A percentile compares a stretch with the other conserved stretches of the same genome.
These are phyloP conservation scores for Bretschneidera sinensis DNA, from an alignment of 345 rosid genomes.

Conservation along the genomic window DNA sequence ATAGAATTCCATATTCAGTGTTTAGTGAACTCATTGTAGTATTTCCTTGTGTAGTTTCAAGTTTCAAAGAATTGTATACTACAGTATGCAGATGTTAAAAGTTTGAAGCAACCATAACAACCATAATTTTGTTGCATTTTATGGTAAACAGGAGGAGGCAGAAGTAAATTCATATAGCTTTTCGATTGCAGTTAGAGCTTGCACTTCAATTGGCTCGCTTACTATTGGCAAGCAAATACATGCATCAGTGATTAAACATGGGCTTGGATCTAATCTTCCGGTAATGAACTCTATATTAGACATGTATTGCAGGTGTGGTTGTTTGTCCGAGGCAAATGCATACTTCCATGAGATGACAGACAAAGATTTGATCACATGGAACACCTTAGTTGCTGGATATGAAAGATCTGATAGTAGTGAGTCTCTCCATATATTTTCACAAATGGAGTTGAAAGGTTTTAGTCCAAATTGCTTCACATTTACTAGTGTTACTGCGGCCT, in stretches of 20 bases:
- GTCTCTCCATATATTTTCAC: slow-evolving; percentile 52
- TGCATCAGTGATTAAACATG: slow-evolving; percentile 45
- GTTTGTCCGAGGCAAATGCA: slow-evolving; percentile 51
- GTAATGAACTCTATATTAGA: slow-evolving; percentile 82
- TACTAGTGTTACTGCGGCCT: slow-evolving; percentile 68
- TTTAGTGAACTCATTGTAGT: not conserved
- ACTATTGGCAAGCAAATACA: slow-evolving; percentile 68
- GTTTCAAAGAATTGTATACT: not conserved
- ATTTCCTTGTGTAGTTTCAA: not conserved
- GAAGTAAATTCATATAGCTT: slow-evolving; percentile 59
- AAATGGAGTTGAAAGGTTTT: slow-evolving; percentile 59
- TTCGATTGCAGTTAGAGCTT: slow-evolving; percentile 84
- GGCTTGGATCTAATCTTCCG: slow-evolving; percentile 64
- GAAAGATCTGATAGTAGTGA: slow-evolving; percentile 52
- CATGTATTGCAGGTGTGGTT: slow-evolving; percentile 81
- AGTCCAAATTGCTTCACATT: slow-evolving; percentile 75
- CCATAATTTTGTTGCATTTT: slow-evolving; percentile 10
- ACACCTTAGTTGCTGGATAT: slow-evolving; percentile 71
- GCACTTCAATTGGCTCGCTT: slow-evolving; percentile 54
- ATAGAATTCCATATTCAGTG: not conserved
- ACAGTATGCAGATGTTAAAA: not conserved
- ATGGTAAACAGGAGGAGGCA: slow-evolving; percentile 48
- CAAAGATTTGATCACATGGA: slow-evolving; percentile 79
- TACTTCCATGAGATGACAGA: slow-evolving; percentile 65
- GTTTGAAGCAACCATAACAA: not conserved